phyloP scores from a whole-genome alignment of 768 basidiomycete genomes.

The Lentinula guzmanii region DNA sequence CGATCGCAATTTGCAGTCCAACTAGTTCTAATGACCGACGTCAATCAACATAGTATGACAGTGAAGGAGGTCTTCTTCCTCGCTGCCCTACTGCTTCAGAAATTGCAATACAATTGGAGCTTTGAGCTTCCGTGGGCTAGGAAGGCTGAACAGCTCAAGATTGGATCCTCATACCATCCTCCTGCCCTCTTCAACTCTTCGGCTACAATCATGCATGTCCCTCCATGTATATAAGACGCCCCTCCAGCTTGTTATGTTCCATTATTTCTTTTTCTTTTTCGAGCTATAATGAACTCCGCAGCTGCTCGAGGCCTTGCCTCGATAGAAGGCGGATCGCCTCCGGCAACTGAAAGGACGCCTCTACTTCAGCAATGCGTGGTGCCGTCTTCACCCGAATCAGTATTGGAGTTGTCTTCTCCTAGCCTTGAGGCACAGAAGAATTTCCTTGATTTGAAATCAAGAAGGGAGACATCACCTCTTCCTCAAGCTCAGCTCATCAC shows the following conservation, averaged over 20 bases:
- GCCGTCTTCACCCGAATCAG: neutral
- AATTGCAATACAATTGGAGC: too few species aligned
- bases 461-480: conserved; percentile 28
- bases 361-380: neutral
- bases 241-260: neutral
- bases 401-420: neutral
- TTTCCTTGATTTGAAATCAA: neutral
- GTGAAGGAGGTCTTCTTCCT: too few species aligned
- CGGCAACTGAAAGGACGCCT: neutral
- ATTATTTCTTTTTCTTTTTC: neutral
- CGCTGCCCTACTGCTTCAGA: too few species aligned
- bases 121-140: too few species aligned
- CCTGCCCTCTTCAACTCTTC: neutral
- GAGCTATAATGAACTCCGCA: neutral
- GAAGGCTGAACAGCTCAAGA: too few species aligned
- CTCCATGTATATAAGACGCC: neutral
- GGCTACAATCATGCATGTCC: neutral
- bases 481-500: conserved; percentile 49
- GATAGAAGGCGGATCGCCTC: neutral
- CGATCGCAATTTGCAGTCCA: neutral
- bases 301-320: neutral
- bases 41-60: too few species aligned
- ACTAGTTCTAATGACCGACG: too few species aligned
- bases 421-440: neutral
- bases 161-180: too few species aligned